Conservation (phyloP, 129 eudicot genomes). For the Arctium lappa region DNA sequence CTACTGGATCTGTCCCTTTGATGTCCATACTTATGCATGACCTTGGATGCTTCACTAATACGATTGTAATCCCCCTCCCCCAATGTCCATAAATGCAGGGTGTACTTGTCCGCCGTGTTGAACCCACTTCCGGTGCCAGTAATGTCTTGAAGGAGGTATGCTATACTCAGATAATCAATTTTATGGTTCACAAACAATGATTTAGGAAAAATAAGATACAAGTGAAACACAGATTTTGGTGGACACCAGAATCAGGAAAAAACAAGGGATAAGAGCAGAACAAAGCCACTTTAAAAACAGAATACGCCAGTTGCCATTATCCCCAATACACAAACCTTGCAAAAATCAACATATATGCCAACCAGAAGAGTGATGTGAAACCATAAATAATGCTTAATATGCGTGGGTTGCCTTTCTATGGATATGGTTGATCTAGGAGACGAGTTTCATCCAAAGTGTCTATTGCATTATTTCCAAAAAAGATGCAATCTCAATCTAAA, state of each 20-base stretch:
- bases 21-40: neutral
- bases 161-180: neutral
- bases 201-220: constrained; percentile 5
- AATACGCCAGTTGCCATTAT: neutral
- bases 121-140: constrained; percentile 88
- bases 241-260: constrained; percentile 2
- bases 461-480: neutral
- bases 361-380: neutral
- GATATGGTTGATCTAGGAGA: neutral
- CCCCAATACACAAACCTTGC: neutral
- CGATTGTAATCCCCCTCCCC: neutral
- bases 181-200: constrained; percentile 7
- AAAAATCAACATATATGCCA: neutral
- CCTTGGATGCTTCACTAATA: neutral
- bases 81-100: constrained; percentile 48
- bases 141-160: constrained; percentile 80
- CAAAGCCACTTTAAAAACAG: neutral
- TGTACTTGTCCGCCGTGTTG: constrained; percentile 89
- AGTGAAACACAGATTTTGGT: constrained; percentile 5
- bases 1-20: neutral
- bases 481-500: neutral
- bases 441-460: neutral
- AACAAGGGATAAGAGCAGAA: constrained; percentile 3
- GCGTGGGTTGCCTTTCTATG: neutral
- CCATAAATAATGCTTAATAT: neutral